Evolutionary conservation across 345 rosid genomes (phyloP).

Genomic region (Sapria himalayana): DNA sequence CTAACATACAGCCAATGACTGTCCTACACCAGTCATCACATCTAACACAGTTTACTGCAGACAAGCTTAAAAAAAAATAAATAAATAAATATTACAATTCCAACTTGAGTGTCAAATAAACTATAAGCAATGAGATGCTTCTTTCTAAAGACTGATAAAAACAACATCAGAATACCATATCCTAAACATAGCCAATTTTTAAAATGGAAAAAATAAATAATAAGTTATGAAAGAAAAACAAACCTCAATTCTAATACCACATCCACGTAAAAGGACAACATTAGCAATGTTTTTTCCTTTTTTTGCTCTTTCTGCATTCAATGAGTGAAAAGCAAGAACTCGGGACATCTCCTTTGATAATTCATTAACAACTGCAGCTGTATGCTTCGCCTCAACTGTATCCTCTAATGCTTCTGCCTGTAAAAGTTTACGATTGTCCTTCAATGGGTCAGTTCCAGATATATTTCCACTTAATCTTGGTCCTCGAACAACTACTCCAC

Average conservation of each 20-base stretch:
- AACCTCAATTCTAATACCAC: constrained; percentile 94
- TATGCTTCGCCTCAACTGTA: constrained; percentile 70
- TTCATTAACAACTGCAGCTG: constrained; percentile 66
- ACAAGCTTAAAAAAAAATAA: no score
- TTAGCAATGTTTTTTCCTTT: constrained; percentile 80
- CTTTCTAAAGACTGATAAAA: no score
- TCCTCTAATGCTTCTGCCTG: constrained; percentile 66
- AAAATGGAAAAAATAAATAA: neutral
- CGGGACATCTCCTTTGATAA: constrained; percentile 60
- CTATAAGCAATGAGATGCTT: no score
- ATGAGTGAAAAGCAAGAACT: constrained; percentile 50
- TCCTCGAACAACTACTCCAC: constrained; percentile 94
- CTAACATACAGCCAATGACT: no score
- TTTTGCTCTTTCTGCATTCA: constrained; percentile 46
- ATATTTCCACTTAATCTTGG: constrained; percentile 79
- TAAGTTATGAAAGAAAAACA: no score
- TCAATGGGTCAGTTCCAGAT: constrained; percentile 91
- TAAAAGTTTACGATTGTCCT: constrained; percentile 63
- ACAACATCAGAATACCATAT: no score
- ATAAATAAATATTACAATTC: no score
- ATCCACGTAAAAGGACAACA: constrained; percentile 74
- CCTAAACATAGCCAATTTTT: no score
- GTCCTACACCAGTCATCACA: no score
- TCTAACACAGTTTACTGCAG: no score
- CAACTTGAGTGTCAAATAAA: no score